Percentiles rank a stretch among this genome's conserved stretches.
These are phyloP conservation scores for Myriosclerotinia duriaeana DNA, from an alignment of 2,329 filamentous ascomycete species.

Conservation along the genomic window DNA sequence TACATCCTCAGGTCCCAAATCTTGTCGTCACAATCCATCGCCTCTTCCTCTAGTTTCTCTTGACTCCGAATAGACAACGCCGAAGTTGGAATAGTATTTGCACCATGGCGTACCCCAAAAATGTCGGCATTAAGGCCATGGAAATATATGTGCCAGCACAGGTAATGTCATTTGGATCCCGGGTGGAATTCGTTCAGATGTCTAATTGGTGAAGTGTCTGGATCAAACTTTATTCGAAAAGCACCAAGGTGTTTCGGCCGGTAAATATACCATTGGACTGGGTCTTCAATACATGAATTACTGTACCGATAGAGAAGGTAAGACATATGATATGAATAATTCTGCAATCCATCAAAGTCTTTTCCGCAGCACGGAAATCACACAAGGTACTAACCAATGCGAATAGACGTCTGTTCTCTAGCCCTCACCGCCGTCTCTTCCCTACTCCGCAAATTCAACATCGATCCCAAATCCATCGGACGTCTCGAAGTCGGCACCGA, in stretches of 20 bases:
- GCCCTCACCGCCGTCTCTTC: slow-evolving; percentile 74
- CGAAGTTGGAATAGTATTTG: not conserved
- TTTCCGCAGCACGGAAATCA: not conserved
- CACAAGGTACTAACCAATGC: not conserved
- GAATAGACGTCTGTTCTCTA: slow-evolving; percentile 82
- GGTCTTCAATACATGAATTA: slow-evolving; percentile 91
- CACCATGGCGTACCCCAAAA: slow-evolving; percentile 61
- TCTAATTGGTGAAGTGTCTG: slow-evolving; percentile 61
- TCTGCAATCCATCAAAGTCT: not conserved
- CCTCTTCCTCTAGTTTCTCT: not conserved
- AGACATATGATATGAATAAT: slow-evolving; percentile 33
- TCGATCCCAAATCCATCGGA: slow-evolving; percentile 75
- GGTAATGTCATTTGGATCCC: slow-evolving; percentile 50
- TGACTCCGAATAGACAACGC: not conserved
- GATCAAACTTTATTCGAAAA: slow-evolving; percentile 80
- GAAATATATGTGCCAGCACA: slow-evolving; percentile 85
- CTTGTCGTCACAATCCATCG: too few relatives aligned
- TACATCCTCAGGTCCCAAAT: not conserved
- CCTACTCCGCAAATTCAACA: slow-evolving; percentile 78
- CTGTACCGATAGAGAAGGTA: slow-evolving; percentile 85
- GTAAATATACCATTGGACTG: slow-evolving; percentile 88
- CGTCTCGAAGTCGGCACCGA: slow-evolving; percentile 83
- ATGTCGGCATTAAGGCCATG: slow-evolving; percentile 91
- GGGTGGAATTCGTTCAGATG: not conserved
- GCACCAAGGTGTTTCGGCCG: slow-evolving; percentile 76